Evolutionary conservation across 495 filamentous ascomycete species (phyloP).

Genomic region (Sabuloglossum arenarium): DNA sequence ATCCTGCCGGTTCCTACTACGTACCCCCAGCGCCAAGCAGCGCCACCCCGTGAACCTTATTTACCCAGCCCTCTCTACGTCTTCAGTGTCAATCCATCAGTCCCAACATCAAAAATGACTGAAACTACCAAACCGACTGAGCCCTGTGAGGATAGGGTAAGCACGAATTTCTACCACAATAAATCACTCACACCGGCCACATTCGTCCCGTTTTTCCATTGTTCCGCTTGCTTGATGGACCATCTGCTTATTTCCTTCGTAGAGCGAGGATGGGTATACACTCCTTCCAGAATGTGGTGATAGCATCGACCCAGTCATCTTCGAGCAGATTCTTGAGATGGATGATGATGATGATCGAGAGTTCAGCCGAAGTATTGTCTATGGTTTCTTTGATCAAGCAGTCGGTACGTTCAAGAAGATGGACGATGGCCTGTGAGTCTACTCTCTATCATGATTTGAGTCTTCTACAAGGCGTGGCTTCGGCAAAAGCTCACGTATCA

Average conservation of each 20-base stretch:
- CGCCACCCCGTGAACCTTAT: background rate
- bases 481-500: background rate
- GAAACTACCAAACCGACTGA: background rate
- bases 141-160: background rate
- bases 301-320: conserved; percentile 55
- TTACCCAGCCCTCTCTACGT: background rate
- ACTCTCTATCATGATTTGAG: background rate
- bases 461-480: background rate
- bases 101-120: background rate
- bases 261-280: conserved; percentile 27
- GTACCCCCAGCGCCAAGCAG: background rate
- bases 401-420: conserved; percentile 70
- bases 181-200: background rate
- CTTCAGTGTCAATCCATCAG: background rate
- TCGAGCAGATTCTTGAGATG: conserved; percentile 94
- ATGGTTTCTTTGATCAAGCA: conserved; percentile 84
- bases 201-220: too few species aligned
- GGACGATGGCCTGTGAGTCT: conserved; percentile 49
- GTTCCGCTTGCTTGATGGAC: background rate
- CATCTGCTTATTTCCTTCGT: background rate
- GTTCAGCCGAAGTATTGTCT: conserved; percentile 72
- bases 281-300: conserved; percentile 37
- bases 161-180: too few species aligned
- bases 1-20: too few species aligned
- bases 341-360: conserved; percentile 64